Evolutionary conservation across 2,329 filamentous ascomycete species (phyloP), one percentile per base, ranked within the genome.

Genomic region (Beauveria sp.): DNA sequence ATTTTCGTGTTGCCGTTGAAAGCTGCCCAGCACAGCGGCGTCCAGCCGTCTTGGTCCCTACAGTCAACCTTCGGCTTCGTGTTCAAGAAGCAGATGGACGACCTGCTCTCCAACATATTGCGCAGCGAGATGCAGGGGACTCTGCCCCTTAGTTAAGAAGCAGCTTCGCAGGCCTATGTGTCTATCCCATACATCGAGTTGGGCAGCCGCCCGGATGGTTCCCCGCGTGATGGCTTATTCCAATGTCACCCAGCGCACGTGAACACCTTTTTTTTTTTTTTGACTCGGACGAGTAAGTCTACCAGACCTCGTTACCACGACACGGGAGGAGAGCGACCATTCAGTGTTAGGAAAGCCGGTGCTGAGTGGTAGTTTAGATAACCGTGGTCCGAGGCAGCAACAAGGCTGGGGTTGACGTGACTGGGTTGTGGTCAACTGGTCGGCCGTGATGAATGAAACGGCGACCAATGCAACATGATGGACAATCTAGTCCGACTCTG

Each of bases 141-240:
- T 30, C 28, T 30, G 28, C 28, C 28, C 28, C 9, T 10, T 3
- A 10, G 8, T 30, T 8, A 30, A 30, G 28, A 3, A 30, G 28
- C 28, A 30, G 28, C 8, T 30, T 10, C n/a, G 24, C 30, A 14
- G 3, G 12, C 24, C 46, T 48, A 48, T 48, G 46, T n/a, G 28
- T 51, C 28, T 20, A n/a, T 51, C 5, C 53, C 8, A 12, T 30
- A 12, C 26, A 47, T 46, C 53, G 12, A 14, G 52, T 26, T n/a
- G 10, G 53, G 53, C 53, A 34, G 41, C 53, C 41, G 40, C 16
- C 41, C 52, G 41, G 41, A 41, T 46, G 10, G 26, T 44, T 34
- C 20, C 55, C 55, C 55, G 55, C 55, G 55, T 57, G 55, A 57
- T 48, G 30, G 43, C 28, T 12, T 40, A 46, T 48, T 48, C 44